A percentile compares a stretch with the other conserved stretches of the same genome.
phyloP scores from a whole-genome alignment of 176 grass and related monocot species.

The Saccharum officinarum region DNA sequence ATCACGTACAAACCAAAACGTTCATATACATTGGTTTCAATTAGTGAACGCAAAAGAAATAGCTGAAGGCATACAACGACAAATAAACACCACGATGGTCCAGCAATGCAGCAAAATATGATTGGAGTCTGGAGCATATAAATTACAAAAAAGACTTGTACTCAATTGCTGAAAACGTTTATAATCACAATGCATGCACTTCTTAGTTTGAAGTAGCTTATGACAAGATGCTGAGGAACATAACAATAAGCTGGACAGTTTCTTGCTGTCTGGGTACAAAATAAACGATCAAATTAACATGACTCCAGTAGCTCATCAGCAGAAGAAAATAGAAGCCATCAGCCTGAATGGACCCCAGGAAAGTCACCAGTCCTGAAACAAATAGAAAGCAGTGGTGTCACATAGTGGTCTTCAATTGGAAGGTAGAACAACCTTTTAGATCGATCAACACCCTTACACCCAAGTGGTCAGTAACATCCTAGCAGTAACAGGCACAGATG shows the following conservation, averaged over 20 bases:
- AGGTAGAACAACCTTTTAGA: background rate
- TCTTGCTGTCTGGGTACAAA: constrained; percentile 44
- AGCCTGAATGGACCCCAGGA: constrained; percentile 1
- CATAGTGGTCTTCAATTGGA: background rate
- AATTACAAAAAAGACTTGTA: background rate
- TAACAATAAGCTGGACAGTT: constrained; percentile 31
- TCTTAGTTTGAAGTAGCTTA: constrained; percentile 57
- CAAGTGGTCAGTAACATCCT: background rate
- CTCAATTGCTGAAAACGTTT: constrained; percentile 28
- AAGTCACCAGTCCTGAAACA: constrained; percentile 36
- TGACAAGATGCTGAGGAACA: constrained; percentile 32
- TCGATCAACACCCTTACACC: background rate
- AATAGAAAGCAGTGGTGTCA: background rate
- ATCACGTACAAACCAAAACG: too few relatives aligned
- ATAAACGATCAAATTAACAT: constrained; percentile 43
- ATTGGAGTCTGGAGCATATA: background rate
- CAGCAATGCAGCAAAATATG: background rate
- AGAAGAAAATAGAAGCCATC: constrained; percentile 24
- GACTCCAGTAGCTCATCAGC: constrained; percentile 31
- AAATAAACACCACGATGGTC: background rate
- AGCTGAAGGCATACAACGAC: background rate
- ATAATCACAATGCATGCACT: constrained; percentile 48
- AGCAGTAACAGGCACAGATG: background rate
- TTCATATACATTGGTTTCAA: background rate
- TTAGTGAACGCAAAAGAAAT: background rate